A percentile compares a stretch with the other conserved stretches of the same genome.
These are phyloP conservation scores for Aphanomyces cochlioides DNA, from an alignment of 352 stramenopile species.

Conservation along the genomic window DNA sequence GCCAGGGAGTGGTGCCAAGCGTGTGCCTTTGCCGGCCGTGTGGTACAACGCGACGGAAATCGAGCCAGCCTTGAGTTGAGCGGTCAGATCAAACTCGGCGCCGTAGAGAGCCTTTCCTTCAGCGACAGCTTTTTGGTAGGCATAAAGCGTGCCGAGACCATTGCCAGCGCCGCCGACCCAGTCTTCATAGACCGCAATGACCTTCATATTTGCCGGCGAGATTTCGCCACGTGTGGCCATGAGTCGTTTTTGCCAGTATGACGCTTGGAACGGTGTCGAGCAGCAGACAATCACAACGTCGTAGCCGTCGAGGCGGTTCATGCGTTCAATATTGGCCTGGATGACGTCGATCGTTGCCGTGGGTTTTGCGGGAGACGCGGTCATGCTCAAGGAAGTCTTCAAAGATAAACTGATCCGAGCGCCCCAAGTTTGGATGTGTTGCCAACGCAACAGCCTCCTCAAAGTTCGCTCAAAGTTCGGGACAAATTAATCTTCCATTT, in stretches of 20 bases:
- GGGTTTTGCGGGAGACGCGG: background rate
- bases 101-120: conserved; percentile 83
- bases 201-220: conserved; percentile 82
- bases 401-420: background rate
- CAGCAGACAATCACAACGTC: conserved; percentile 98
- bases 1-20: conserved; percentile 93
- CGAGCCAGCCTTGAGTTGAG: conserved; percentile 57
- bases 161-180: conserved; percentile 96
- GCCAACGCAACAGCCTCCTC: background rate
- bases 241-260: conserved; percentile 96
- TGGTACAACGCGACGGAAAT: conserved; percentile 96
- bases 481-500: too few relatives aligned
- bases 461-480: background rate
- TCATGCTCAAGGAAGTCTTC: background rate
- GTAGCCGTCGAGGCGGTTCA: conserved; percentile 87
- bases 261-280: conserved; percentile 93
- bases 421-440: conserved; percentile 3
- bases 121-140: conserved; percentile 91
- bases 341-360: background rate
- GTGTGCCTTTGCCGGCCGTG: conserved; percentile 97
- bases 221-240: conserved; percentile 79
- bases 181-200: conserved; percentile 95
- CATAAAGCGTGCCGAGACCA: conserved; percentile 94
- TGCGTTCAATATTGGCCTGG: conserved; percentile 68
- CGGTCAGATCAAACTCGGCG: conserved; percentile 67